Evolutionary conservation across 2,329 filamentous ascomycete genomes (phyloP), one percentile per base, ranked within the genome.

Genomic region (Cercospora janseana): DNA sequence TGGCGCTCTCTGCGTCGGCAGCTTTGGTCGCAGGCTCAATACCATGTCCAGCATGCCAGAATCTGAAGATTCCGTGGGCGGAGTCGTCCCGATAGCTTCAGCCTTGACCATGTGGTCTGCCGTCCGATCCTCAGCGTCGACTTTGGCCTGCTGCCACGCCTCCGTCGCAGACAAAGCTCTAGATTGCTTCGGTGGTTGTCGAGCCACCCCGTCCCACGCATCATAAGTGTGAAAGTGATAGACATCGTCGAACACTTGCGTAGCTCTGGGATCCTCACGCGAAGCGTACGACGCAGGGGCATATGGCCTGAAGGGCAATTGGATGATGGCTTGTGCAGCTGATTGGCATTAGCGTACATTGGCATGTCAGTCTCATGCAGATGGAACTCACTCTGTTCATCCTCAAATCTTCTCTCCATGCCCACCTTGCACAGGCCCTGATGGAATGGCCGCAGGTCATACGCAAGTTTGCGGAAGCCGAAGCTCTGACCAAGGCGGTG

Each of bases 401-500:
- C 42, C 46, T 69, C 54, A 44, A 71, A 73, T 13, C 62, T 60
- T 9, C 72, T 61, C 27, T 67, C 53, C 55, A 67, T 64, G 49
- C 66, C 70, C 3, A 65, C 67, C 38, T 62, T 63, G 51, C 67
- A 71, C 13, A 76, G 63, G 27, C 71, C 71, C 40, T 67, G 66
- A 31, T 70, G 65, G 55, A 75, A 75, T 4, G 63, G 60, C 5
- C 65, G 59, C 8, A 70, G 60, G 5, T 71, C 66, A 31, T 60
- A 68, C 1, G 66, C 65, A 8, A 72, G 51, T 10, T 64, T 53
- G 16, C 64, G 60, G 58, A 76, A 75, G 2, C 66, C 65, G 8
- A 52, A 46, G 32, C 68, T 61, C 16, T 66, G 45, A 2, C 60
- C 66, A 3, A 75, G 63, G 12, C 57, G 55, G 51, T 75, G 72